Evolutionary conservation across 352 stramenopile species (phyloP).

Genomic region (Phytopythium helicoides): DNA sequence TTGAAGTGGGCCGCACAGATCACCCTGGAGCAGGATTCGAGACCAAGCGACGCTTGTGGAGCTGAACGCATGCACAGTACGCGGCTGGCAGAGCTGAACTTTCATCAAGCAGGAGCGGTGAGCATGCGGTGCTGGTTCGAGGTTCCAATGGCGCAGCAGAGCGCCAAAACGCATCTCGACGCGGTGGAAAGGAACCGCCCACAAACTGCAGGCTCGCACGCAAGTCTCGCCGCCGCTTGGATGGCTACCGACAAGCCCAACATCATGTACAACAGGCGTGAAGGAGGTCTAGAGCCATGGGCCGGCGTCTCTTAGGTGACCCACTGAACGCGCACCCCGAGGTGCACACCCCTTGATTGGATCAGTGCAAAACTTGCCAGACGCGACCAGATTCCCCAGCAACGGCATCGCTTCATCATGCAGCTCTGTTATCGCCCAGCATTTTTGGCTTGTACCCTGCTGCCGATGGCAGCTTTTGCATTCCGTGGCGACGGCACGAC

Average conservation of each 20-base stretch:
- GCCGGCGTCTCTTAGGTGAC: too few relatives aligned
- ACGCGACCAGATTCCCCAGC: too few relatives aligned
- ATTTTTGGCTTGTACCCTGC: background rate
- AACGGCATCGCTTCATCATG: background rate
- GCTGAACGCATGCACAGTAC: constrained; percentile 1
- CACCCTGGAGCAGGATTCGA: too few relatives aligned
- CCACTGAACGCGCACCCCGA: too few relatives aligned
- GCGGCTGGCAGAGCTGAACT: constrained; percentile 1
- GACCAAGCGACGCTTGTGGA: background rate
- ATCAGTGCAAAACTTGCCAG: background rate
- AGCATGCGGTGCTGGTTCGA: too few relatives aligned
- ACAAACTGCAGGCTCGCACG: constrained; percentile 1
- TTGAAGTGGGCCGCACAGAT: too few relatives aligned
- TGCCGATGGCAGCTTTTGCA: background rate
- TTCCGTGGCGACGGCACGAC: constrained; percentile 20
- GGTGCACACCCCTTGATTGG: too few relatives aligned
- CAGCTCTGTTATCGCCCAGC: background rate
- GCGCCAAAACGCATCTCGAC: background rate
- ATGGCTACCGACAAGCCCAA: too few relatives aligned
- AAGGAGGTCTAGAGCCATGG: too few relatives aligned
- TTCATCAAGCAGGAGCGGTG: too few relatives aligned
- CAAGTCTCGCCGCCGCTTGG: background rate
- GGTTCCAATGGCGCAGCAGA: background rate
- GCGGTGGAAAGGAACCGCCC: background rate
- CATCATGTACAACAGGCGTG: too few relatives aligned